Percentiles rank a stretch among this genome's conserved stretches.
These are phyloP conservation scores for Trametes cinnabarina DNA, from an alignment of 768 basidiomycete genomes.

Conservation along the genomic window DNA sequence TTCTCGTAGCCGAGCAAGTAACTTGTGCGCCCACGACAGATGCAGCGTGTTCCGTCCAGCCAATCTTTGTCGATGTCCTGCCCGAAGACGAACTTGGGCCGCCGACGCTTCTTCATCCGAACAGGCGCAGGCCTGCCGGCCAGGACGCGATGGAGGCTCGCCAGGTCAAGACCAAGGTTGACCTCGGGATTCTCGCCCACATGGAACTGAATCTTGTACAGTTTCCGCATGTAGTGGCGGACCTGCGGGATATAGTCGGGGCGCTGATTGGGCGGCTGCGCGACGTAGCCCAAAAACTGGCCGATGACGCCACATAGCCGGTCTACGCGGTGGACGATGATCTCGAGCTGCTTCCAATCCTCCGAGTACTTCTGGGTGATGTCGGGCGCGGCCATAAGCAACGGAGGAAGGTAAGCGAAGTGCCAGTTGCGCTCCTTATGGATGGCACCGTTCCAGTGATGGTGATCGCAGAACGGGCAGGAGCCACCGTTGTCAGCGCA, in stretches of 20 bases:
- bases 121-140: conserved; percentile 59
- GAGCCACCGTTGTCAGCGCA: conserved; percentile 89
- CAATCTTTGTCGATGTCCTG: conserved; percentile 76
- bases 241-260: conserved; percentile 77
- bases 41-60: conserved; percentile 74
- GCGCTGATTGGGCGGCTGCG: conserved; percentile 68
- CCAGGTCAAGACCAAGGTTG: conserved; percentile 79
- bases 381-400: conserved; percentile 72
- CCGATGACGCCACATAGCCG: conserved; percentile 72
- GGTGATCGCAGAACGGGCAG: conserved; percentile 88
- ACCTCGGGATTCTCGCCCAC: conserved; percentile 79
- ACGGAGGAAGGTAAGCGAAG: conserved; percentile 73
- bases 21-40: conserved; percentile 67
- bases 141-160: conserved; percentile 77
- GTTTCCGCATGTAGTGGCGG: conserved; percentile 87
- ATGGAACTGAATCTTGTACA: conserved; percentile 87
- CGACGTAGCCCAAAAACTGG: conserved; percentile 74
- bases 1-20: conserved; percentile 60
- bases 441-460: conserved; percentile 87
- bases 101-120: conserved; percentile 54
- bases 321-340: conserved; percentile 77
- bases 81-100: conserved; percentile 68
- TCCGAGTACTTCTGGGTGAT: conserved; percentile 76
- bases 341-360: conserved; percentile 77
- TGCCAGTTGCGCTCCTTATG: conserved; percentile 82